phyloP scores from a whole-genome alignment of 352 stramenopile species.

The Plasmopara halstedii region DNA sequence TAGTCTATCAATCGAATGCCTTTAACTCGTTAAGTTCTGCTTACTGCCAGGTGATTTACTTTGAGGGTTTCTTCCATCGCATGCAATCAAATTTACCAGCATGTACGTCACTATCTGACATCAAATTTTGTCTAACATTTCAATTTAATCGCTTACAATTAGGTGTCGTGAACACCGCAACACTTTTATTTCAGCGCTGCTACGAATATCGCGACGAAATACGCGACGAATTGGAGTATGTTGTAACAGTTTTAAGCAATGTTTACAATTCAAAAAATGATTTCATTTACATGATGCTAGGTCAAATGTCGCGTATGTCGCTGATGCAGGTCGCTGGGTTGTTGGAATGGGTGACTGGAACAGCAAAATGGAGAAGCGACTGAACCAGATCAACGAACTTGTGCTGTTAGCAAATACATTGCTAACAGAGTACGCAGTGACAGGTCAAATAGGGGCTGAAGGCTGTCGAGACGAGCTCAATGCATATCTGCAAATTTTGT shows the following conservation, averaged over 20 bases:
- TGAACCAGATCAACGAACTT: conserved; percentile 76
- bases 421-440: conserved; percentile 65
- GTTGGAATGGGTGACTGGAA: conserved; percentile 82
- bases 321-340: conserved; percentile 71
- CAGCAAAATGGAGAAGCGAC: conserved; percentile 80
- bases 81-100: conserved; percentile 48
- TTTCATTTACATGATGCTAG: conserved; percentile 10
- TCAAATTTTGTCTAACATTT: neutral
- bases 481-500: conserved; percentile 57
- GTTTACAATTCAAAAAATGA: neutral
- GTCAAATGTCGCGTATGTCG: conserved; percentile 62
- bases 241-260: neutral
- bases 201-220: conserved; percentile 82
- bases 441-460: conserved; percentile 41
- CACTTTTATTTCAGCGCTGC: conserved; percentile 58
- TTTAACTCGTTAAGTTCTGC: no score
- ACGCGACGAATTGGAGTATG: conserved; percentile 73
- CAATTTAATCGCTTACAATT: neutral
- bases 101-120: conserved; percentile 19
- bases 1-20: neutral
- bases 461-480: conserved; percentile 53
- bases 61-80: conserved; percentile 76
- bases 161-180: conserved; percentile 50
- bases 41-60: conserved; percentile 64
- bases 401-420: conserved; percentile 70